Base-by-base conservation (phyloP, 352 stramenopile genomes). In the Phytophthora sojae region DNA sequence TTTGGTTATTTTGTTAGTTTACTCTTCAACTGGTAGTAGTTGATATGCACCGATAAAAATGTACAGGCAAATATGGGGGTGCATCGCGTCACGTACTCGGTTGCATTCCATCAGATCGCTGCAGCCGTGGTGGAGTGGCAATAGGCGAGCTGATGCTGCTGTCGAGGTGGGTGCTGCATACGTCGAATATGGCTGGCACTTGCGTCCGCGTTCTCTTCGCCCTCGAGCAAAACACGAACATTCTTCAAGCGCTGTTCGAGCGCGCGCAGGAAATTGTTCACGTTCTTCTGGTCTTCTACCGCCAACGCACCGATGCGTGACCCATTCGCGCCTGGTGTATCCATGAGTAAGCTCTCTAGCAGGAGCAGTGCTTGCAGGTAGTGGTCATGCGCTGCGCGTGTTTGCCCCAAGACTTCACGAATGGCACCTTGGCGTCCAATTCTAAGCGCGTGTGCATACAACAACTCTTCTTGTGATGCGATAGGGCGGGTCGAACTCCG, bases 361-460 rank as follows among this genome's bases (percentile, higher is more conserved):
- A 89, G 56, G 4, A 92, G 74, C 56, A 89, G 77, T 9, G 82
- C 79, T 29, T 90, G 82, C 37, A 90, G 55, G 54, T 92, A 90
- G 21, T 86, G 73, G 53, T 92, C 81, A 55, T 89, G 86, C 21
- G 84, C 78, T 19, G 73, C 63, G 25, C 71, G 80, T 30, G 71
- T 79, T 53, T 92, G 86, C 11, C 86, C 84, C 15, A 94, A 73
- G 44, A 92, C 86, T 77, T 92, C 84, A 29, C 90, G 85, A 30
- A 94, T 81, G 1, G 86, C 83, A 0, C 76, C 84, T 64, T 94
- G 79, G 29, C 86, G 85, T 21, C 81, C 86, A 8, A 92, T 67
- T 35, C 82, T 82, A 52, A 93, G 74, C 2, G 83, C 86, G 42
- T 93, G 82, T 23, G 76, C 73, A 57, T 91, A 92, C 45, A 93